Conservation (phyloP, 257 asterid species). For the Petrea volubilis region DNA sequence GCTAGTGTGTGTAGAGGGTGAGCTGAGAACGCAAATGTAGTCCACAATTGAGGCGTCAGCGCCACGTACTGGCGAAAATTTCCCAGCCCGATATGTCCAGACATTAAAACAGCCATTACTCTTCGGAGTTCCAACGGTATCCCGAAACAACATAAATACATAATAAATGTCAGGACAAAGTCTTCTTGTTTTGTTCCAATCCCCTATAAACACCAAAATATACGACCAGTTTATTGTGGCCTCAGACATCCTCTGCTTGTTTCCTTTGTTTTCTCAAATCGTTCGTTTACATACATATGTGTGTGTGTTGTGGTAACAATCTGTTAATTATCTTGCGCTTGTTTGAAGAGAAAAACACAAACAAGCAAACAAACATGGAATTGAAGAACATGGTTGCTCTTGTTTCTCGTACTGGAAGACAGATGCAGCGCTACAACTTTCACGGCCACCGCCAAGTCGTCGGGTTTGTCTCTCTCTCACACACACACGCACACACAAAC, state of each 20-base stretch:
- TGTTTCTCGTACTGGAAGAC: conserved; percentile 80
- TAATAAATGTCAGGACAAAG: conserved; percentile 28
- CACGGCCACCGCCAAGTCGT: conserved; percentile 89
- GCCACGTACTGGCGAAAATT: too few species aligned
- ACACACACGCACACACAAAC: background rate
- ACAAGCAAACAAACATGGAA: conserved; percentile 37
- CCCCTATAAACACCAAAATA: background rate
- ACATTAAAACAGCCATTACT: conserved; percentile 18
- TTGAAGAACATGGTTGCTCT: conserved; percentile 65
- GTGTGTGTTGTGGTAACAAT: background rate
- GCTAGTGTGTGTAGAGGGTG: background rate
- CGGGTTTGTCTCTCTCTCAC: conserved; percentile 48
- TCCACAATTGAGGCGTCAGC: conserved; percentile 43
- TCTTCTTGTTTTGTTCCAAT: too few species aligned
- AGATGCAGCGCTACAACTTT: conserved; percentile 71
- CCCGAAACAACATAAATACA: background rate
- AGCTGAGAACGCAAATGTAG: conserved; percentile 19
- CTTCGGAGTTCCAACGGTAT: conserved; percentile 20
- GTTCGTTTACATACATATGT: background rate
- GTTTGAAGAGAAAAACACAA: background rate
- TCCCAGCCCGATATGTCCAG: too few species aligned
- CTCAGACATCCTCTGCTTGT: too few species aligned
- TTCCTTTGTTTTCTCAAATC: background rate
- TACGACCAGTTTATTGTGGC: too few species aligned
- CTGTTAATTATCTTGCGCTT: background rate